Evolutionary conservation across 306 rosid genomes (phyloP), one percentile per base, ranked within the genome.

Genomic region (Glycine tomentella): DNA sequence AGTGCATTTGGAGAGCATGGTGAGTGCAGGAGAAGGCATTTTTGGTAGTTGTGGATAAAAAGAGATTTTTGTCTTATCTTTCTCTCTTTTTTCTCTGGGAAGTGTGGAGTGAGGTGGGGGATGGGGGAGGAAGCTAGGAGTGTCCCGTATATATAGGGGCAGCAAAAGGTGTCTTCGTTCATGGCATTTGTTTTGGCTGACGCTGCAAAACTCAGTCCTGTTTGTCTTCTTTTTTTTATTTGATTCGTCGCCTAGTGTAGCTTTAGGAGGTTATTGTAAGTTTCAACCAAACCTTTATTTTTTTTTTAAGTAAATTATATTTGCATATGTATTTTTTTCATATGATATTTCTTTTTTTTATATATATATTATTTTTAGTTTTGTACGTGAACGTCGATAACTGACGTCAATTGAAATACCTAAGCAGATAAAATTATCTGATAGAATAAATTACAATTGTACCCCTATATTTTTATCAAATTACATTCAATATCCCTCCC

Each of bases 1-100:
- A 2, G 83, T 89, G 87, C 88, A 87, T 64, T 87, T 83, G 16
- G 97, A 88, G 50, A 92, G 36, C 8, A 93, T 11, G 4, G 77
- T 82, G 2, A 84, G 48, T 7, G 84, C 57, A 34, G 81, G 61
- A 6, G 89, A 86, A 78, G 89, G 88, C 88, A 84, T 84, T 67
- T 17, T 20, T 20, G 20, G 20, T 20, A 20, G 20, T 20, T 20
- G 20, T 46, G 74, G 34, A 71, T 77, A 20, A 73, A 63, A 73
- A 42, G 45, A 49, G 56, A 67, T 57, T 79, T 61, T 40, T 74
- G 80, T 45, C 72, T 44, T 65, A 5, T 56, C 20, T 42, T 13
- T 56, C 48, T 46, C 8, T 69, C 14, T 33, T 12, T 14, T 14
- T 63, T 15, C 46, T 4, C 50, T 6, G 53, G 8, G 6, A 76